Conservation (phyloP, 164 flowering plant species). For the Piper betle region DNA sequence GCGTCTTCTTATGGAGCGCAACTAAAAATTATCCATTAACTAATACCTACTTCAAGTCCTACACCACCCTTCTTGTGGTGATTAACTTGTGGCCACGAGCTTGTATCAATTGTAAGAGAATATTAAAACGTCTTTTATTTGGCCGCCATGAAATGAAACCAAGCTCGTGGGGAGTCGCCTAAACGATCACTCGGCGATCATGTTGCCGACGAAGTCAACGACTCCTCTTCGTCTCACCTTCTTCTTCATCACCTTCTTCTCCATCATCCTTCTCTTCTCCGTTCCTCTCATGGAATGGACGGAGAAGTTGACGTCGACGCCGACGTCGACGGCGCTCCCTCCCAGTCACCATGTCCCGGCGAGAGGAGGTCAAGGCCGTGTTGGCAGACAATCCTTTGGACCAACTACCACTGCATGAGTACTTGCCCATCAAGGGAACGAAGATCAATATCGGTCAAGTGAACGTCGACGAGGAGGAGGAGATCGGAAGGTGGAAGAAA, state of each 20-base stretch:
- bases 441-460: conserved; percentile 27
- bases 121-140: too few relatives aligned
- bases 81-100: too few relatives aligned
- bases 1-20: too few relatives aligned
- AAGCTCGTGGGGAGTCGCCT: too few relatives aligned
- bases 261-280: not conserved
- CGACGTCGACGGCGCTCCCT: not conserved
- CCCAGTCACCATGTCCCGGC: not conserved
- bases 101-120: too few relatives aligned
- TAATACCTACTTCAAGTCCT: too few relatives aligned
- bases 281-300: not conserved
- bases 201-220: not conserved
- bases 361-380: not conserved
- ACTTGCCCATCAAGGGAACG: not conserved
- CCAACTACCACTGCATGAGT: not conserved
- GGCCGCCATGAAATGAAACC: too few relatives aligned
- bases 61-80: too few relatives aligned
- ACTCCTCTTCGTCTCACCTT: too few relatives aligned
- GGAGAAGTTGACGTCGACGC: not conserved
- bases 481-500: conserved; percentile 2
- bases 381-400: not conserved
- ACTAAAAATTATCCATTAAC: too few relatives aligned
- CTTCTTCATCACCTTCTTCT: not conserved
- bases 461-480: conserved; percentile 15
- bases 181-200: too few relatives aligned